Conservation (phyloP, 371 early-diverging fungal species). For the Lichtheimia ramosa region DNA sequence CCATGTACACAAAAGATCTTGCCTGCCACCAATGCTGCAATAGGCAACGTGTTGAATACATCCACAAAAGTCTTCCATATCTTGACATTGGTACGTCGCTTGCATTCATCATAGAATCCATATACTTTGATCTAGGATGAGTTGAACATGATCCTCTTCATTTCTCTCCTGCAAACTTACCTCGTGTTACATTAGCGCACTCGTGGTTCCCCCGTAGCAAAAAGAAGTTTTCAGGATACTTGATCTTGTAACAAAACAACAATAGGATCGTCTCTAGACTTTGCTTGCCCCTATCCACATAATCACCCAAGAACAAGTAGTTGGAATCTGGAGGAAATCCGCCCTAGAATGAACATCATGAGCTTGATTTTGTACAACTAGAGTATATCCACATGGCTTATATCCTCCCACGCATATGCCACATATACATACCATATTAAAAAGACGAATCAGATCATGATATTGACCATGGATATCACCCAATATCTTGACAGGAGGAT, state of each 20-base stretch:
- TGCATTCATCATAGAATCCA: conserved; percentile 99
- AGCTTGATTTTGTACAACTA: background rate
- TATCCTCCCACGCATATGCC: background rate
- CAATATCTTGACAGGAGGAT: conserved; percentile 91
- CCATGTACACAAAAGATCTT: conserved; percentile 98
- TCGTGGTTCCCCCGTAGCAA: conserved; percentile 97
- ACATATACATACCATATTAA: conserved; percentile 61
- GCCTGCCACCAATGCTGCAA: conserved; percentile 92
- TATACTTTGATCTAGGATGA: conserved; percentile 63
- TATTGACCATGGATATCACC: conserved; percentile 96
- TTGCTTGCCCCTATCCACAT: conserved; percentile 97
- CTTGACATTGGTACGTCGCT: conserved; percentile 90
- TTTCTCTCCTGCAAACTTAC: conserved; percentile 16
- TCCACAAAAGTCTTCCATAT: conserved; percentile 94
- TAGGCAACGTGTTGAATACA: conserved; percentile 92
- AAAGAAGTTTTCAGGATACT: conserved; percentile 93
- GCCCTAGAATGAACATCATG: conserved; percentile 27
- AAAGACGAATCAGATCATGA: conserved; percentile 83
- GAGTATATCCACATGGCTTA: too few relatives aligned
- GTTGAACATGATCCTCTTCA: background rate
- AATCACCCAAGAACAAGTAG: conserved; percentile 95
- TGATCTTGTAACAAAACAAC: conserved; percentile 94
- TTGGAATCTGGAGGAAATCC: conserved; percentile 89
- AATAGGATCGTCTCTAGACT: conserved; percentile 93
- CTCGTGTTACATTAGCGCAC: conserved; percentile 91